Evolutionary conservation across 257 asterid genomes (phyloP).

Genomic region (Solanum acaule): DNA sequence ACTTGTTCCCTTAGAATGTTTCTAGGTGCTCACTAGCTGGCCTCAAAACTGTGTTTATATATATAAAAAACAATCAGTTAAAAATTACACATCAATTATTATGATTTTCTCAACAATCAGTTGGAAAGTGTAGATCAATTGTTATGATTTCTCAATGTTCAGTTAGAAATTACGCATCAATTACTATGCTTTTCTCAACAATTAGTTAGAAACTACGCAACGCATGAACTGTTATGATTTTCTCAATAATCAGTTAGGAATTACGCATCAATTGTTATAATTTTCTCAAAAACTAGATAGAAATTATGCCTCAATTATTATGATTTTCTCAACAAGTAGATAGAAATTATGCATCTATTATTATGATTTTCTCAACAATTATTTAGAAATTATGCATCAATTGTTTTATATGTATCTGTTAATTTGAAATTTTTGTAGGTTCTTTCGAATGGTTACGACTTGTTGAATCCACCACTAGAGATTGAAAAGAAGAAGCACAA

Average conservation of each 20-base stretch:
- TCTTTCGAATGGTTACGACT: conserved; percentile 45
- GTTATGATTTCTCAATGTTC: background rate
- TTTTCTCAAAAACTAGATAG: background rate
- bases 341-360: background rate
- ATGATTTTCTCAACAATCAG: too few species aligned
- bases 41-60: too few species aligned
- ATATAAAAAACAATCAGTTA: too few species aligned
- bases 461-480: conserved; percentile 65
- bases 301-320: background rate
- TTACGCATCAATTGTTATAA: background rate
- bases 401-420: background rate
- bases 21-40: too few species aligned
- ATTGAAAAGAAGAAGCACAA: conserved; percentile 75
- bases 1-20: too few species aligned
- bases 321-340: background rate
- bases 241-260: background rate
- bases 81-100: too few species aligned
- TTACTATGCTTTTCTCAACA: background rate
- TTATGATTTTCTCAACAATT: background rate
- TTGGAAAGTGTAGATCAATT: too few species aligned
- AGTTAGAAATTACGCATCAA: background rate
- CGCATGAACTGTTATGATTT: background rate
- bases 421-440: conserved; percentile 12
- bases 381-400: background rate
- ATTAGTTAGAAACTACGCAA: background rate